phyloP scores from a whole-genome alignment of 169 alveolate species.

The Plasmodium coatneyi region DNA sequence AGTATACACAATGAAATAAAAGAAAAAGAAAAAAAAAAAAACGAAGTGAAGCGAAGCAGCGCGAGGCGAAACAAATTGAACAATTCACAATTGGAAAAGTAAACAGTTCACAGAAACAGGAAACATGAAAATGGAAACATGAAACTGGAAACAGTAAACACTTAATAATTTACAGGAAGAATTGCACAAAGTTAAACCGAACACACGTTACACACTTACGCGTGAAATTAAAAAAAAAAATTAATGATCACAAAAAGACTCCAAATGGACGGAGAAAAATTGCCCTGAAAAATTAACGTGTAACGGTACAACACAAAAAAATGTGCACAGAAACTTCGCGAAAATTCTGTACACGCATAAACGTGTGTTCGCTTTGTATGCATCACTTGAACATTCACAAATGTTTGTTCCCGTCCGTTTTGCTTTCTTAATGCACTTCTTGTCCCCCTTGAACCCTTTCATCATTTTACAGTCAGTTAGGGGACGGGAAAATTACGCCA shows the following conservation, averaged over 20 bases:
- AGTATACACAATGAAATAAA: neutral
- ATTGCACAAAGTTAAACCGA: neutral
- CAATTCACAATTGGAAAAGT: neutral
- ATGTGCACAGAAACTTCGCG: neutral
- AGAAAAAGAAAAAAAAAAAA: neutral
- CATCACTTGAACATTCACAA: neutral
- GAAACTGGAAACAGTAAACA: neutral
- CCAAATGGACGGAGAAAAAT: conserved; percentile 14
- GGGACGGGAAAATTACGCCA: neutral
- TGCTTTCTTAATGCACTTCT: conserved; percentile 30
- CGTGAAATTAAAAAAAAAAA: neutral
- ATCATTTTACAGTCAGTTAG: neutral
- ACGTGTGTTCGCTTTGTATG: conserved; percentile 14
- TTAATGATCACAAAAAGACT: neutral
- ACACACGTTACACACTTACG: neutral
- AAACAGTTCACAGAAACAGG: neutral
- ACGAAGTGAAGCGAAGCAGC: neutral
- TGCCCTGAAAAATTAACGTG: conserved; percentile 1
- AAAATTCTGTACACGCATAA: neutral
- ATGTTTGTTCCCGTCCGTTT: neutral
- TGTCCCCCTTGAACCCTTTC: conserved; percentile 6
- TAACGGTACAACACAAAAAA: conserved; percentile 17
- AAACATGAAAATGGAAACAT: neutral
- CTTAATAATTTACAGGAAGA: neutral
- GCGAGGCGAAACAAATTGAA: neutral